phyloP scores from a whole-genome alignment of 768 basidiomycete species.

The Serendipita indica region DNA sequence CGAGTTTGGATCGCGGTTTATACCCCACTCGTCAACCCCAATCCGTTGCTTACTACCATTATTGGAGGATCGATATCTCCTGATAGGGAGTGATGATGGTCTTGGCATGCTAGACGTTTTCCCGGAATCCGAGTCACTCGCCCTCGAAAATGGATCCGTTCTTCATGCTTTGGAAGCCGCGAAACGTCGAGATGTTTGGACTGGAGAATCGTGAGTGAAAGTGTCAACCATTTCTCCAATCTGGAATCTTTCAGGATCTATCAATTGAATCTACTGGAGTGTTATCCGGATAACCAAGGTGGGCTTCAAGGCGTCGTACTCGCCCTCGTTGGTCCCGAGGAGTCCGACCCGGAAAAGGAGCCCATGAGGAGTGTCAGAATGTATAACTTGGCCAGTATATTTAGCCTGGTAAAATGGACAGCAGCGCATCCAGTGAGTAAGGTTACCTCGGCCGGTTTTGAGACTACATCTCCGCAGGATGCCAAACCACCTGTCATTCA shows the following conservation, averaged over 20 bases:
- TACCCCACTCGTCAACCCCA: conserved; percentile 61
- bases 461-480: conserved; percentile 27
- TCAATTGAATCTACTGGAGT: conserved; percentile 64
- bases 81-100: conserved; percentile 68
- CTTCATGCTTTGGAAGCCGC: conserved; percentile 55
- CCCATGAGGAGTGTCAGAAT: conserved; percentile 47
- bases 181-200: conserved; percentile 50
- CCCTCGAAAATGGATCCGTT: conserved; percentile 22
- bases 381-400: conserved; percentile 68
- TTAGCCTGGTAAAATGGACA: conserved; percentile 61
- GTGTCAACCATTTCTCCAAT: no score
- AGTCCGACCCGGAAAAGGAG: conserved; percentile 40
- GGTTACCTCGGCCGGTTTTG: background rate
- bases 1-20: conserved; percentile 72
- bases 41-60: conserved; percentile 67
- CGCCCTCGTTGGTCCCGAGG: conserved; percentile 52
- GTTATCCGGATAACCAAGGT: conserved; percentile 37
- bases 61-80: conserved; percentile 44
- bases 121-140: conserved; percentile 47
- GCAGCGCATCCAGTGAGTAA: conserved; percentile 46
- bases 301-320: conserved; percentile 59
- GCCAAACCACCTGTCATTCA: conserved; percentile 38
- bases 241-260: conserved; percentile 55
- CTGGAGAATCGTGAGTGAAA: conserved; percentile 63
- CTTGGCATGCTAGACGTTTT: conserved; percentile 74